These are phyloP conservation scores for Passalora sequoiae DNA, from an alignment of 2,329 filamentous ascomycete species.

Conservation along the genomic window DNA sequence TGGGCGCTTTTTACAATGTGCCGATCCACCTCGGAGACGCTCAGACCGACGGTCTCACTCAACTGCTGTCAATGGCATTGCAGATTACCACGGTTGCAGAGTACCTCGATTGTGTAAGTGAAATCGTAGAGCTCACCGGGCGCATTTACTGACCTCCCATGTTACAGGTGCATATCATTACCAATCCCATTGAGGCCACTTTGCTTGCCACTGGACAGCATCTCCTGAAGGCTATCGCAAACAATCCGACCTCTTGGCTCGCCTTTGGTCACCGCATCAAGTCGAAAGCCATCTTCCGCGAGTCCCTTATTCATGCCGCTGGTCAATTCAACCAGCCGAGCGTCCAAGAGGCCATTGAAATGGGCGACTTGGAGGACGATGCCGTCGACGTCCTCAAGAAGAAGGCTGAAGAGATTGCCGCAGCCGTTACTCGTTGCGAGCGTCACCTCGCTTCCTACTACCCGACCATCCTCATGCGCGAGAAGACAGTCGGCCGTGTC, in stretches of 20 bases:
- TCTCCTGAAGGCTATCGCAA: constrained; percentile 43
- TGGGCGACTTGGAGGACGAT: constrained; percentile 19
- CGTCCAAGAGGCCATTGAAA: constrained; percentile 22
- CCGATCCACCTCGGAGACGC: constrained; percentile 39
- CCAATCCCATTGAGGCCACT: constrained; percentile 44
- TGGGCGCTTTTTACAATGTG: constrained; percentile 45
- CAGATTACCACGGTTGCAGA: constrained; percentile 44
- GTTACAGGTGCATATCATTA: constrained; percentile 34
- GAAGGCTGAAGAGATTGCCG: constrained; percentile 27
- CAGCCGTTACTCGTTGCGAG: constrained; percentile 26
- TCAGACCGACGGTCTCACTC: constrained; percentile 34
- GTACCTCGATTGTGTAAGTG: constrained; percentile 40
- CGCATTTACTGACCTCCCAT: too few relatives aligned
- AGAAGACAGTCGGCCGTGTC: constrained; percentile 24
- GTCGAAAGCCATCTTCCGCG: constrained; percentile 43
- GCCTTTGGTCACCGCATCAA: constrained; percentile 43
- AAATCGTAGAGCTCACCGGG: too few relatives aligned
- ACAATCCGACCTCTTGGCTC: constrained; percentile 43
- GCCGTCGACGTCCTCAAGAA: constrained; percentile 30
- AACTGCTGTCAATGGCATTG: constrained; percentile 39
- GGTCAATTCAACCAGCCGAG: constrained; percentile 37
- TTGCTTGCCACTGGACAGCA: constrained; percentile 45
- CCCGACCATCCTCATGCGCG: constrained; percentile 26
- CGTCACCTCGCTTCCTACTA: constrained; percentile 35
- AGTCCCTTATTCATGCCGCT: constrained; percentile 43